Evolutionary conservation across 306 rosid species (phyloP).

Genomic region (Sophora flavescens): DNA sequence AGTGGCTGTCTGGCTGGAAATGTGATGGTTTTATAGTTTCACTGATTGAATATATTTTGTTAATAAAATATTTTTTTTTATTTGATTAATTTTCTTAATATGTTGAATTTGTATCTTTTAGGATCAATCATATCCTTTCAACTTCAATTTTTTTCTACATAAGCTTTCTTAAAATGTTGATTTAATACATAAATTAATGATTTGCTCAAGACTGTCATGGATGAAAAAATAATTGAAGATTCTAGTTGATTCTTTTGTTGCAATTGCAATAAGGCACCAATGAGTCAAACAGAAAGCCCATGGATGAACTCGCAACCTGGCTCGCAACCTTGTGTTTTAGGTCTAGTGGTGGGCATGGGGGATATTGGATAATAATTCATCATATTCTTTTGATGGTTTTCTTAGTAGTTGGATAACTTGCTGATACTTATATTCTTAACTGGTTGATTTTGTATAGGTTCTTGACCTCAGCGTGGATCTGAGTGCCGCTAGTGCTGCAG

Average conservation of each 20-base stretch:
- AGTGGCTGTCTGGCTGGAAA: constrained; percentile 2
- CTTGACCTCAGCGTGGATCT: constrained; percentile 94
- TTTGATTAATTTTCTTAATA: not conserved
- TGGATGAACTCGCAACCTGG: constrained; percentile 11
- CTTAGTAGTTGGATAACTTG: constrained; percentile 9
- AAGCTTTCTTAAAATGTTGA: constrained; percentile 2
- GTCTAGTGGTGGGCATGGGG: not conserved
- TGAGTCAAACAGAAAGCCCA: not conserved
- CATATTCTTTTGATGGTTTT: constrained; percentile 30
- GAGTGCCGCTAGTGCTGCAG: constrained; percentile 97
- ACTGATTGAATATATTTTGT: not conserved
- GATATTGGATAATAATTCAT: constrained; percentile 5
- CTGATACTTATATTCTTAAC: constrained; percentile 16
- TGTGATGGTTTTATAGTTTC: constrained; percentile 1
- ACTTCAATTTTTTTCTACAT: not conserved
- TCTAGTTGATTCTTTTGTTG: constrained; percentile 12
- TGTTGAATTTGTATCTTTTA: not conserved
- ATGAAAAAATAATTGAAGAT: not conserved
- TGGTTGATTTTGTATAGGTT: constrained; percentile 59
- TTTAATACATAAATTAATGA: no score
- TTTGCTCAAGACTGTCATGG: no score
- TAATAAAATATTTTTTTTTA: not conserved
- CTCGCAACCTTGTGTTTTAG: not conserved
- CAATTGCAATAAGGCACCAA: not conserved
- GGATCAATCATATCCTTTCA: not conserved